These are phyloP conservation scores for Ophiostoma ips DNA, from an alignment of 2,329 filamentous ascomycete species.

Conservation along the genomic window DNA sequence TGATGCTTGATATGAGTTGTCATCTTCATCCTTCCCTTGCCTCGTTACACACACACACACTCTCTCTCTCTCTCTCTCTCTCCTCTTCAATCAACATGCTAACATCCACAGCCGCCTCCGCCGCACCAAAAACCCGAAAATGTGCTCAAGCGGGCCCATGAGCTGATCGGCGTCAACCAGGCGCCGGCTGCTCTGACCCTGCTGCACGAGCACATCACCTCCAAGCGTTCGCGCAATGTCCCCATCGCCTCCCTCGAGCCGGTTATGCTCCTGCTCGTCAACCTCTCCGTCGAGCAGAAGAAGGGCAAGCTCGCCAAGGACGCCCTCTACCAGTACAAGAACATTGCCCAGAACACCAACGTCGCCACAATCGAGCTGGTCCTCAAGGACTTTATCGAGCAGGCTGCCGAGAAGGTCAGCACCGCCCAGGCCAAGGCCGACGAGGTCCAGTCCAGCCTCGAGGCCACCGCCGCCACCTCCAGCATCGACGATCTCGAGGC, in stretches of 20 bases:
- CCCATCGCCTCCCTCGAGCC: constrained; percentile 93
- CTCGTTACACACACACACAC: too few relatives aligned
- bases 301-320: constrained; percentile 99
- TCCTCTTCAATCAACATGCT: background rate
- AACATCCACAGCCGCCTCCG: constrained; percentile 61
- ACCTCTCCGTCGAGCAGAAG: constrained; percentile 90
- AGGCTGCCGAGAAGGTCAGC: constrained; percentile 91
- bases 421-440: constrained; percentile 93
- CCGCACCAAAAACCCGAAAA: constrained; percentile 97
- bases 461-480: constrained; percentile 54
- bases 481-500: constrained; percentile 93
- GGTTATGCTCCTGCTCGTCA: constrained; percentile 94
- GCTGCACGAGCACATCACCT: constrained; percentile 98
- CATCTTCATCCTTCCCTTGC: background rate
- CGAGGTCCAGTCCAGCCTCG: constrained; percentile 78
- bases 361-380: constrained; percentile 96
- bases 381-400: constrained; percentile 93
- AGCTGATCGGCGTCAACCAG: constrained; percentile 97
- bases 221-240: constrained; percentile 93
- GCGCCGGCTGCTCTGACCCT: constrained; percentile 80
- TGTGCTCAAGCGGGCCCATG: constrained; percentile 94
- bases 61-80: background rate
- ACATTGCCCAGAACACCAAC: constrained; percentile 98
- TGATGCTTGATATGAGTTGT: background rate
- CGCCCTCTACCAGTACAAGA: constrained; percentile 98